phyloP scores from a whole-genome alignment of 768 basidiomycete genomes.

The Lactifluus volemus region DNA sequence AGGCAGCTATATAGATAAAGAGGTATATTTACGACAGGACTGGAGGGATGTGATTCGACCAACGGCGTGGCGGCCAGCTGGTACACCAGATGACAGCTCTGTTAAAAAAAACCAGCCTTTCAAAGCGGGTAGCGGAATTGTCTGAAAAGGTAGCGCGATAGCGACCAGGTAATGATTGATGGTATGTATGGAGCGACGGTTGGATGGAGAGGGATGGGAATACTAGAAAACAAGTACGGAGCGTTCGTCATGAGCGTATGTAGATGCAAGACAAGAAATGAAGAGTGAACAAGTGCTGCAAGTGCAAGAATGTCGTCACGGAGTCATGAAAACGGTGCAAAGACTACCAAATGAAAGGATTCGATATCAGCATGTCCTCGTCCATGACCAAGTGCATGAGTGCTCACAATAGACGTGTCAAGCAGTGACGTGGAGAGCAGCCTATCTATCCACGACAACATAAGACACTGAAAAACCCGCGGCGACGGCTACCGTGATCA shows the following conservation, averaged over 20 bases:
- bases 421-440: background rate
- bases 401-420: slow-evolving; percentile 4
- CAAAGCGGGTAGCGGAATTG: background rate
- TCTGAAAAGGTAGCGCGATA: background rate
- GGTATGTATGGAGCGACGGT: slow-evolving; percentile 1
- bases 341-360: background rate
- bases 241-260: background rate
- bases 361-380: background rate
- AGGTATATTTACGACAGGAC: slow-evolving; percentile 14
- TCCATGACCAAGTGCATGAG: background rate
- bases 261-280: slow-evolving; percentile 1
- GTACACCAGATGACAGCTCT: background rate
- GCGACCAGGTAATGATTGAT: background rate
- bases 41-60: background rate
- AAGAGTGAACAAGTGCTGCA: background rate
- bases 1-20: slow-evolving; percentile 9
- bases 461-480: slow-evolving; percentile 54
- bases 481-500: slow-evolving; percentile 42
- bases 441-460: slow-evolving; percentile 55
- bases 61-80: slow-evolving; percentile 1
- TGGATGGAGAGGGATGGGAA: background rate
- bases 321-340: slow-evolving; percentile 3
- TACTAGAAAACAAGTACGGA: slow-evolving; percentile 4
- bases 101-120: background rate
- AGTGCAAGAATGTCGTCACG: slow-evolving; percentile 3